A percentile compares a stretch with the other conserved stretches of the same genome.
Conservation (phyloP, 768 basidiomycete genomes). For the Amanita inopinata region DNA sequence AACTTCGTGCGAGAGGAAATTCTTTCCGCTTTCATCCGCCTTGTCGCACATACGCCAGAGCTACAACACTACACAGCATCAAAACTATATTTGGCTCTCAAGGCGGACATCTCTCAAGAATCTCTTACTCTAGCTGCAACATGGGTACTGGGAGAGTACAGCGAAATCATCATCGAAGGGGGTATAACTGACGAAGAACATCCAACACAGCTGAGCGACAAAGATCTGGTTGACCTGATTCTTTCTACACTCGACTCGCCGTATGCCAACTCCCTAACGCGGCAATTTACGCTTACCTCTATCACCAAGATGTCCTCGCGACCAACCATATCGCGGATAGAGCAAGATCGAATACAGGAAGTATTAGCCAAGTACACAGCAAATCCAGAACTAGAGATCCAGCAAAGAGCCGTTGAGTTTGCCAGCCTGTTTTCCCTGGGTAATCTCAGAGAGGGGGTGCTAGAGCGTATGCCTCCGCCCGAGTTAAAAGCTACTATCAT, state of each 20-base stretch:
- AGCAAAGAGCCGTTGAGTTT: slow-evolving; percentile 95
- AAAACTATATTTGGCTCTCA: slow-evolving; percentile 80
- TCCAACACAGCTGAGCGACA: slow-evolving; percentile 62
- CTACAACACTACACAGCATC: slow-evolving; percentile 93
- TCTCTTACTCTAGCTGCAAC: slow-evolving; percentile 87
- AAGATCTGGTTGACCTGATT: slow-evolving; percentile 78
- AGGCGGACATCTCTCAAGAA: slow-evolving; percentile 91
- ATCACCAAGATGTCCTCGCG: slow-evolving; percentile 88
- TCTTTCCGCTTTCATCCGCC: slow-evolving; percentile 86
- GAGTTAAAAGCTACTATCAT: slow-evolving; percentile 96
- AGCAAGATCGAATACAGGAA: slow-evolving; percentile 73
- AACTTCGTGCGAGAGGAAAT: slow-evolving; percentile 98
- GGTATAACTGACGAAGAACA: slow-evolving; percentile 72
- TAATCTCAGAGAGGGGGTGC: slow-evolving; percentile 70
- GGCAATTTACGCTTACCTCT: slow-evolving; percentile 87
- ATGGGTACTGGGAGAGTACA: slow-evolving; percentile 96
- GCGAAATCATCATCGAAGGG: slow-evolving; percentile 80
- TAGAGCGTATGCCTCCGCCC: slow-evolving; percentile 98
- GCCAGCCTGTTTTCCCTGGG: slow-evolving; percentile 73
- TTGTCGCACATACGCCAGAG: slow-evolving; percentile 95
- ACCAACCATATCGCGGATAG: slow-evolving; percentile 48
- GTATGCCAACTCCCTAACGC: slow-evolving; percentile 82
- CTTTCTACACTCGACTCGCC: slow-evolving; percentile 86
- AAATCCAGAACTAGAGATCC: slow-evolving; percentile 87
- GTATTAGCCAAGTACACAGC: slow-evolving; percentile 76